Base-by-base conservation (phyloP, 179 eudicot species). In the Beta corolliflora region DNA sequence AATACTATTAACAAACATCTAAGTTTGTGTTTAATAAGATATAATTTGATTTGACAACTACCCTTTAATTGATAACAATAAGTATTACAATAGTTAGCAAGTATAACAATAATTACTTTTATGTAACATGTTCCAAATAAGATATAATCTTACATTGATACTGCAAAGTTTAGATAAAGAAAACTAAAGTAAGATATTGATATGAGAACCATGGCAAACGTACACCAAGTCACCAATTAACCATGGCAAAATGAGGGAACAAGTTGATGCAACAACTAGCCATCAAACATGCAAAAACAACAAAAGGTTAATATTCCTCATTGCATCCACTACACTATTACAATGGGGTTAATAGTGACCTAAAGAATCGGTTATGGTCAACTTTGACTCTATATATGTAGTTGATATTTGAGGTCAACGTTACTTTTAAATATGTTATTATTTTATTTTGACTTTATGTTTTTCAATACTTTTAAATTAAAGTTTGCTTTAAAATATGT, bases 371-470 rank as follows among this genome's bases (percentile, higher is more conserved):
- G 73, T 66, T 53, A 10, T 36, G 25, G 77, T 80, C 77, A 72
- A 80, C 29, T 25, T 25, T 25, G 29, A 25, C 29, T 25, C 29
- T 25, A 25, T 25, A 25, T 25, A 25, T 25, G 3, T 69, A 69
- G 70, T 70, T 55, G 19, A 69, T 67, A 36, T 55, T 3, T 48
- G 9, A 48, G 52, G 69, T 78, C 66, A 50, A 80, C 29, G 11
- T 80, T 80, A 80, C 83, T 73, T 80, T 71, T 36, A 3, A 60
- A 25, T 80, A 48, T 80, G 45, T 73, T 25, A 73, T 71, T 61
- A 73, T 5, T 78, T 48, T 73, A 73, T 61, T 25, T 80, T 80
- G 82, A 80, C 82, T 61, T 80, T 69, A 0, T 12, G 2, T n/a
- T 31, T 3, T 16, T 55, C 5, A 21, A n/a, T 78, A 52, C 6